Conservation (phyloP, 1,284 basidiomycete species). For the Meira nashicola region DNA sequence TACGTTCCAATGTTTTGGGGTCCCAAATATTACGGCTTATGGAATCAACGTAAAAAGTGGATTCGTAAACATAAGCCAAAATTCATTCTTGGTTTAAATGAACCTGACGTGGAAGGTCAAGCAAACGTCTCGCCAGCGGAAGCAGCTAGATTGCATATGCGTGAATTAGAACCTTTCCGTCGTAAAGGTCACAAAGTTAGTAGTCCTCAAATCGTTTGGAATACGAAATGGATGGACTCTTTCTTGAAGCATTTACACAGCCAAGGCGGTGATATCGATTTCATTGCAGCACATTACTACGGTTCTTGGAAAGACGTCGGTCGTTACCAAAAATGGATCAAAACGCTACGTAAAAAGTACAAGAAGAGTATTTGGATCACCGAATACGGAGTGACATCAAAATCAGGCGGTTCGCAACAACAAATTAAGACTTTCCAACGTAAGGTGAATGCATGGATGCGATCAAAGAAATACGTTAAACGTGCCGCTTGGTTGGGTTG, state of each 20-base stretch:
- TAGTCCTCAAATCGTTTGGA: conserved; percentile 45
- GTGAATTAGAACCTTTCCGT: conserved; percentile 40
- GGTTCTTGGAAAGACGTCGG: conserved; percentile 36
- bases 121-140: conserved; percentile 28
- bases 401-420: conserved; percentile 20
- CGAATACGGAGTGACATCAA: conserved; percentile 45
- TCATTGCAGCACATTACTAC: conserved; percentile 50
- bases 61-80: conserved; percentile 22
- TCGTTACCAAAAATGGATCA: conserved; percentile 36
- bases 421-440: conserved; percentile 35
- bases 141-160: conserved; percentile 36
- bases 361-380: conserved; percentile 39
- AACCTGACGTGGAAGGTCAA: conserved; percentile 44
- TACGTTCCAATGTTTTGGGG: conserved; percentile 50
- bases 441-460: conserved; percentile 33
- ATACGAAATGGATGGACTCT: conserved; percentile 41
- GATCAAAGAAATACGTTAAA: conserved; percentile 28
- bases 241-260: conserved; percentile 37
- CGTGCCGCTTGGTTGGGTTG: conserved; percentile 45
- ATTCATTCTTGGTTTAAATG: conserved; percentile 41
- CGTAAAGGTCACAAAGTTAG: conserved; percentile 37
- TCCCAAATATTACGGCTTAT: conserved; percentile 25
- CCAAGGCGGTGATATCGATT: conserved; percentile 35
- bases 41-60: conserved; percentile 31
- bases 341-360: conserved; percentile 27